Base-by-base conservation (phyloP, 345 rosid species). In the Anacardium occidentale region DNA sequence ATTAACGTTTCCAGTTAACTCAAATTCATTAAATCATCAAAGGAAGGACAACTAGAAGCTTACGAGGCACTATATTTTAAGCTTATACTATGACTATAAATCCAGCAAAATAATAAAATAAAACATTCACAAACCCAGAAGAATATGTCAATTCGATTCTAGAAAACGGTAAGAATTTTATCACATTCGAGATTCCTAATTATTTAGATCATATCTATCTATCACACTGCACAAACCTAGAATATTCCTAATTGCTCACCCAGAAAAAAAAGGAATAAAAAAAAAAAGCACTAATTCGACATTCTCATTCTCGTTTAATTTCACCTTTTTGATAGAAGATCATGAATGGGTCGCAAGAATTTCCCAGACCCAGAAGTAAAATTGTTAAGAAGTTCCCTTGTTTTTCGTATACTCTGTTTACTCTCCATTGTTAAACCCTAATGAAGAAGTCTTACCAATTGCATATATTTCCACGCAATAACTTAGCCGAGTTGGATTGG, bases 311-410 rank as follows among this genome's bases (percentile, higher is more conserved):
- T 37, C 32, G 21, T 55, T 40, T 25, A 69, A 25, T 45, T 9
- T 22, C 24, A 70, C 73, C 65, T 61, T 70, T 34, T 70, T 22
- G 53, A 29, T 29, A 70, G 42, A 26, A 70, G 25, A 26, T 14
- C 42, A 25, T 59, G 65, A 1, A 70, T 25, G 25, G 65, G 65
- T 18, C 65, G 26, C 45, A 70, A 7, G 25, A 70, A 17, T 1
- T 29, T 58, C 20, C 56, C 63, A 56, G 65, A 44, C 10, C 57
- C 26, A 17, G 56, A 58, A 10, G 73, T 14, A 5, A 45, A 29
- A 26, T 47, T 50, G 17, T 14, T 18, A 32, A 45, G 5, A 5
- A 50, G 59, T 18, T 56, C 65, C n/a, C 18, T 10, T 70, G 26
- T 58, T 20, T 13, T 56, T 58, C 20, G 59, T 17, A 53, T 56